Evolutionary conservation across 2,329 filamentous ascomycete genomes (phyloP).

Genomic region (Alternaria panax): DNA sequence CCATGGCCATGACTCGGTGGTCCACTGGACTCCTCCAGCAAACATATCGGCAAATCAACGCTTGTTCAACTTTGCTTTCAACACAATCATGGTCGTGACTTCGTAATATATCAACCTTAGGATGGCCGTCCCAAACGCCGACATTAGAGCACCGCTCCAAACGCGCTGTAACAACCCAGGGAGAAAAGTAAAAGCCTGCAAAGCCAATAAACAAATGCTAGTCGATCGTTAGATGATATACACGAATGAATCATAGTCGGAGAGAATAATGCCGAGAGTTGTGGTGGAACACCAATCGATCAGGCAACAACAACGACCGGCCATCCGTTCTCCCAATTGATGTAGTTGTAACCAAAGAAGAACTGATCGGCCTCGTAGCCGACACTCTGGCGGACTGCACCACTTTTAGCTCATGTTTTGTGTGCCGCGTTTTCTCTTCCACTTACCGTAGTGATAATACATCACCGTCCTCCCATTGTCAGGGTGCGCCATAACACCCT

Average conservation of each 20-base stretch:
- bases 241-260: neutral
- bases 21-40: neutral
- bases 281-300: neutral
- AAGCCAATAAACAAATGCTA: neutral
- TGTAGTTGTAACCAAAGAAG: constrained; percentile 42
- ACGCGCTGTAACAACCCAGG: neutral
- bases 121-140: neutral
- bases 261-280: neutral
- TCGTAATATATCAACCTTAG: neutral
- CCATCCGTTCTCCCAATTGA: constrained; percentile 41
- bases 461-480: constrained; percentile 27
- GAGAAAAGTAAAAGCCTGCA: neutral
- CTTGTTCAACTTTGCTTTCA: neutral
- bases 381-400: constrained; percentile 30
- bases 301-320: constrained; percentile 29
- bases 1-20: neutral
- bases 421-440: neutral
- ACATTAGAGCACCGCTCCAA: neutral
- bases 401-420: constrained; percentile 7
- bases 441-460: constrained; percentile 46
- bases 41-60: neutral
- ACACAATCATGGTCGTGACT: neutral
- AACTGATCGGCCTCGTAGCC: constrained; percentile 37
- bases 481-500: constrained; percentile 34
- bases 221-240: neutral